These are phyloP conservation scores for Paramecium biaurelia DNA, from an alignment of 73 alveolate genomes.

Conservation along the genomic window DNA sequence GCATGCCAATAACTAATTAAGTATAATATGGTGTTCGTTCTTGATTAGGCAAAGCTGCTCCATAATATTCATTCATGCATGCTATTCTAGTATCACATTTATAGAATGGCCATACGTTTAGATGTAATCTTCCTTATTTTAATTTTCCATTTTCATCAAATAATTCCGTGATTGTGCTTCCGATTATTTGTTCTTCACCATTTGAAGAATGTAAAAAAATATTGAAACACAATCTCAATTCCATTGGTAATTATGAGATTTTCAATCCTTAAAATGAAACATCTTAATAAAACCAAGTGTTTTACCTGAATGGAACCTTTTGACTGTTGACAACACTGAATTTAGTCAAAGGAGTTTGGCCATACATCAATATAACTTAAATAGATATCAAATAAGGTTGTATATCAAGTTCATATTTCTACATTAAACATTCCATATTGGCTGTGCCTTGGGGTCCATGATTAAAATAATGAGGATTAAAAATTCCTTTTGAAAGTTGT, in stretches of 20 bases:
- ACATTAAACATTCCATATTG: conserved; percentile 44
- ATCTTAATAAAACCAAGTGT: conserved; percentile 17
- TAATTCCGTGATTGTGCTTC: conserved; percentile 46
- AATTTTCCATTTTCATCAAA: conserved; percentile 65
- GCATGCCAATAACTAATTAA: conserved; percentile 9
- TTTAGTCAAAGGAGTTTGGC: conserved; percentile 43
- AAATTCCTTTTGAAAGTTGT: neutral
- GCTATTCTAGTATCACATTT: conserved; percentile 64
- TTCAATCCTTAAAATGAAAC: conserved; percentile 48
- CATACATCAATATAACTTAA: conserved; percentile 64
- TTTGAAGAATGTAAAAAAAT: conserved; percentile 30
- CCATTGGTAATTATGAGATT: conserved; percentile 70
- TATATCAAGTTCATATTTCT: conserved; percentile 49
- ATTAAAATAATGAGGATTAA: conserved; percentile 25
- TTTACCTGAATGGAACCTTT: conserved; percentile 47
- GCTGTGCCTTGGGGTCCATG: conserved; percentile 59
- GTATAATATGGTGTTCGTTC: conserved; percentile 14
- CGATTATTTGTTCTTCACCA: conserved; percentile 61
- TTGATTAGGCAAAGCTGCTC: conserved; percentile 14
- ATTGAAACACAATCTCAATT: conserved; percentile 66
- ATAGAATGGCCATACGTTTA: conserved; percentile 73
- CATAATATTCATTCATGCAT: conserved; percentile 69
- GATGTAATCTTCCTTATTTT: conserved; percentile 41
- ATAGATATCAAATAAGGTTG: conserved; percentile 55
- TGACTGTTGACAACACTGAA: neutral